Evolutionary conservation across 1,284 basidiomycete genomes (phyloP), one percentile per base, ranked within the genome.

Genomic region (Coriolopsis trogii): DNA sequence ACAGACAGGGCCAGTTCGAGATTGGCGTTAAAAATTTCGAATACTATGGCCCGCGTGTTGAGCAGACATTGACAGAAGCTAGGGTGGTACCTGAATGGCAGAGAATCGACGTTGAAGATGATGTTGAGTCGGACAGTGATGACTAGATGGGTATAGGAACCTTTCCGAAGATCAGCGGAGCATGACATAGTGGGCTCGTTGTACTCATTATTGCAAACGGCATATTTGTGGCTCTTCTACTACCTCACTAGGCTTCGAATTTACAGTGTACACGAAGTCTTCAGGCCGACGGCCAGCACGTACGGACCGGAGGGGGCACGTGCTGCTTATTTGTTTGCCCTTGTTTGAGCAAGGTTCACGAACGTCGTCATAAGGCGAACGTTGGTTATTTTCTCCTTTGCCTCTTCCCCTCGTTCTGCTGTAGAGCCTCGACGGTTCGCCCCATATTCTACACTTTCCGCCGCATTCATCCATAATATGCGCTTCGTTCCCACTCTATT

Each of bases 401-500:
- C 30, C 36, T 41, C 39, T 26, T 49, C 31, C 46, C 46, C 29
- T 48, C 41, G 23, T 36, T 8, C 40, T 21, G 28, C 7, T 12
- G 16, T 18, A 38, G 46, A 33, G 37, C 51, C 55, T 56, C 24
- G 55, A 53, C 48, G 55, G 51, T 45, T 29, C 41, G 49, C 46
- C 29, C 15, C 44, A 34, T 21, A 20, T 23, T 39, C 46, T 39
- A 20, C 15, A 16, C 31, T 16, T 37, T 13, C 37, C 23, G 20
- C 13, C 18, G 23, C 13, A 5, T 26, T 20, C 37, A 39, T n/a
- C 9, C 24, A 30, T 7, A 48, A 41, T 8, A 64, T 66, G 62
- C 59, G 59, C 37, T 42, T 61, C 51, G 43, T 51, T 29, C 46
- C 53, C 40, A 16, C 54, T 20, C n/a, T 67, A 16, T 37, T 67